Conservation (phyloP, 352 stramenopile species). For the Globisporangium takayamanum region DNA sequence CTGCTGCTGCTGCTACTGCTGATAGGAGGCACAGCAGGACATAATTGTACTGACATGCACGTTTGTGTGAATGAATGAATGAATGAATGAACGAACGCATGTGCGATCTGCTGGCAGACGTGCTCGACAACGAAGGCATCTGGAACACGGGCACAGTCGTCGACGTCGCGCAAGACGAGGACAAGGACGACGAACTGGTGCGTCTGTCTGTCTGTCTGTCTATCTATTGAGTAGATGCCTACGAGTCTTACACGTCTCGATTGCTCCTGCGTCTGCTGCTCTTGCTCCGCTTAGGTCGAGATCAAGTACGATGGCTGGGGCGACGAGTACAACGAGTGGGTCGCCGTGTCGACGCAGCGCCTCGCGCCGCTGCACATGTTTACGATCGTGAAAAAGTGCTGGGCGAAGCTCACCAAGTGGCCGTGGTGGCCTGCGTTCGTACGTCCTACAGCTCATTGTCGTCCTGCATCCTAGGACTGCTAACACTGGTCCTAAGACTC, state of each 20-base stretch:
- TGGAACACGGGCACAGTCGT: slow-evolving; percentile 75
- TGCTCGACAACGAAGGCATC: slow-evolving; percentile 78
- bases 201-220: not conserved
- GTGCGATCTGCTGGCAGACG: slow-evolving; percentile 42
- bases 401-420: slow-evolving; percentile 80
- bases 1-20: not conserved
- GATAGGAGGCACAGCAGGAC: no score
- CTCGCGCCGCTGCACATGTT: slow-evolving; percentile 74
- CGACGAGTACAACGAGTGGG: slow-evolving; percentile 79
- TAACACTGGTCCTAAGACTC: no score
- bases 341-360: slow-evolving; percentile 42
- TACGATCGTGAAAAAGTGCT: slow-evolving; percentile 83
- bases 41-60: not conserved
- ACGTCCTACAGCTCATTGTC: slow-evolving; percentile 8
- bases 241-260: not conserved
- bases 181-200: slow-evolving; percentile 51
- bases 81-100: slow-evolving; percentile 20
- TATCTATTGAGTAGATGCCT: not conserved
- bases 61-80: not conserved
- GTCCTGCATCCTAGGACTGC: no score
- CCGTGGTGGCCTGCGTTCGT: slow-evolving; percentile 80
- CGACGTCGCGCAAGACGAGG: slow-evolving; percentile 55
- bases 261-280: not conserved
- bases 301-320: slow-evolving; percentile 83
- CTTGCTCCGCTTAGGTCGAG: slow-evolving; percentile 34